phyloP scores from a whole-genome alignment of 106 monocot genomes.

The Acanthochlamys bracteata region DNA sequence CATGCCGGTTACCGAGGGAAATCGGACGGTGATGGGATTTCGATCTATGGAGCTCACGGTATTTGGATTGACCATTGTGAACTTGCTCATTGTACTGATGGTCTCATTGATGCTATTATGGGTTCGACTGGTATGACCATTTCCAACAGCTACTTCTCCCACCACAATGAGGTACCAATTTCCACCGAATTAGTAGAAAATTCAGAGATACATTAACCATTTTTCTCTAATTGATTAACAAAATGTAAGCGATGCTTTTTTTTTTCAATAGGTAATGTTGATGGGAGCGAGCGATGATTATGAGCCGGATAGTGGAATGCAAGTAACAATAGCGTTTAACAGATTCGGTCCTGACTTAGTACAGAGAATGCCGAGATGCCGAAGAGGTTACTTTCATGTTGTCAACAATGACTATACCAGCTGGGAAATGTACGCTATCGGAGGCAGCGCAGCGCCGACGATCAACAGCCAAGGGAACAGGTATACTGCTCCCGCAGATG shows the following conservation, averaged over 20 bases:
- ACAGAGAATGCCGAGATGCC: constrained; percentile 66
- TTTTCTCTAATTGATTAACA: too few relatives aligned
- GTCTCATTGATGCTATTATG: constrained; percentile 63
- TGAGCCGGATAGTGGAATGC: constrained; percentile 47
- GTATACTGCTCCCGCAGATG: constrained; percentile 29
- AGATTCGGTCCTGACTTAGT: constrained; percentile 46
- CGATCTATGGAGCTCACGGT: constrained; percentile 30
- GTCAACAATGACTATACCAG: constrained; percentile 61
- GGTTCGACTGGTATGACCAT: constrained; percentile 62
- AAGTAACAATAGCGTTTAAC: constrained; percentile 82
- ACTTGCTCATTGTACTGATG: constrained; percentile 52
- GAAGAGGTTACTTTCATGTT: constrained; percentile 53
- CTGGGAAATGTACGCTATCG: constrained; percentile 80
- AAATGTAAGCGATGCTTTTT: background rate
- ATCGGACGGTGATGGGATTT: constrained; percentile 68
- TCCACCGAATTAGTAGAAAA: too few relatives aligned
- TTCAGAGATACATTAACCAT: too few relatives aligned
- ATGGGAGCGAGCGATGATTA: constrained; percentile 58
- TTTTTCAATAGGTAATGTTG: constrained; percentile 41
- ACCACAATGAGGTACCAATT: constrained; percentile 35
- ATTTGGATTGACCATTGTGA: constrained; percentile 69
- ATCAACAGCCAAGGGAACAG: constrained; percentile 72
- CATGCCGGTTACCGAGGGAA: constrained; percentile 26
- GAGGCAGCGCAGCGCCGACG: constrained; percentile 61
- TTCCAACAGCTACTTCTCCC: constrained; percentile 63